A percentile compares a stretch with the other conserved stretches of the same genome.
Conservation (phyloP, 805 yeast species). For the Metschnikowia cubensis region DNA sequence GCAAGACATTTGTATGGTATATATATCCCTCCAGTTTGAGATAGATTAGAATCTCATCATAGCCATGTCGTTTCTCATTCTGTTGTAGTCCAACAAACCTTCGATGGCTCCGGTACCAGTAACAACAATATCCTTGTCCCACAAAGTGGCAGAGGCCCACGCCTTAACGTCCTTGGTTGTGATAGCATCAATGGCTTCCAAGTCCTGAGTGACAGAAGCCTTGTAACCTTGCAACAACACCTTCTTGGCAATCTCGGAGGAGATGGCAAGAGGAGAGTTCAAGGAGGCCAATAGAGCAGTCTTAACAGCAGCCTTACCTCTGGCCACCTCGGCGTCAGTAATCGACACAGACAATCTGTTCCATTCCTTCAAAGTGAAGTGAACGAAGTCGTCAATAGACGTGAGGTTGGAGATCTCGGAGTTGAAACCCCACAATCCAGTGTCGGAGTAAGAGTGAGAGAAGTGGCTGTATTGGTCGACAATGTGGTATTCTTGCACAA, state of each 20-base stretch:
- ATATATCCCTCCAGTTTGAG: constrained; percentile 1
- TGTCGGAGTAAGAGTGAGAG: constrained; percentile 66
- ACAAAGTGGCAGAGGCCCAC: constrained; percentile 73
- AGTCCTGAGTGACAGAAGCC: constrained; percentile 55
- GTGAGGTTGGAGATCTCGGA: constrained; percentile 58
- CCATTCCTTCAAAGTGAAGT: constrained; percentile 83
- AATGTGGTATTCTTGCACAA: constrained; percentile 67
- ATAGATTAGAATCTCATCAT: constrained; percentile 63
- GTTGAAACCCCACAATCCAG: constrained; percentile 82
- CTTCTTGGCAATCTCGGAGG: constrained; percentile 55
- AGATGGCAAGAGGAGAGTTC: constrained; percentile 48
- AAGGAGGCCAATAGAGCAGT: constrained; percentile 52
- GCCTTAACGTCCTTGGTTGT: constrained; percentile 54
- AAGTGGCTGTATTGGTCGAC: constrained; percentile 71
- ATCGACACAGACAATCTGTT: constrained; percentile 75
- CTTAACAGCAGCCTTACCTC: constrained; percentile 72
- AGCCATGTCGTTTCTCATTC: constrained; percentile 86
- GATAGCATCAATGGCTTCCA: constrained; percentile 61
- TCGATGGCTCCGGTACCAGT: constrained; percentile 86
- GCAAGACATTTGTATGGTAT: constrained; percentile 8
- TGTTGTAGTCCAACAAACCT: constrained; percentile 76
- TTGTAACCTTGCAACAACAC: constrained; percentile 60
- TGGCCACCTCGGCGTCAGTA: constrained; percentile 71
- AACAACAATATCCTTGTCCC: constrained; percentile 81
- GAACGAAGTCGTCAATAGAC: constrained; percentile 70